These are phyloP conservation scores for Coemansia aciculifera DNA, from an alignment of 192 early-diverging fungal species.

Conservation along the genomic window DNA sequence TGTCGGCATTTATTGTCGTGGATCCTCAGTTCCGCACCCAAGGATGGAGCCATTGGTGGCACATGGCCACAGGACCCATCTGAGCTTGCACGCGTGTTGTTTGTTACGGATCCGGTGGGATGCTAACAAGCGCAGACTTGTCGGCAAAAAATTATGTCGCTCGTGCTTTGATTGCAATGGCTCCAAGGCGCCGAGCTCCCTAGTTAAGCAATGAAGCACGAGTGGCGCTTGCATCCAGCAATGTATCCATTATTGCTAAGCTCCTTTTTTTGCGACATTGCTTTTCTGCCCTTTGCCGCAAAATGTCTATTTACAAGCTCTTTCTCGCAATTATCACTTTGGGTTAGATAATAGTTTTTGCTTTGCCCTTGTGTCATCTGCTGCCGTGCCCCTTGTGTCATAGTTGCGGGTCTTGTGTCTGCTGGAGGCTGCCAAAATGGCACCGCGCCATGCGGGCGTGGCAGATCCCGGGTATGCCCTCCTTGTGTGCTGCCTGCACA, in stretches of 20 bases:
- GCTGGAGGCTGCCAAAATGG: conserved; percentile 4
- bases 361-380: background rate
- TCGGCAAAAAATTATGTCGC: background rate
- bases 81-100: background rate
- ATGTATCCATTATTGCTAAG: background rate
- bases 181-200: background rate
- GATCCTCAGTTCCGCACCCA: background rate
- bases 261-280: background rate
- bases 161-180: conserved; percentile 1
- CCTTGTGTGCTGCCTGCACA: background rate
- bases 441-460: conserved; percentile 1
- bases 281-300: background rate
- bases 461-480: background rate
- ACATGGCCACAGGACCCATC: background rate
- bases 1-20: background rate
- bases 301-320: background rate
- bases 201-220: background rate
- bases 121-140: background rate
- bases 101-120: background rate
- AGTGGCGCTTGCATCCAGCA: background rate
- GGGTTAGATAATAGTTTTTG: background rate
- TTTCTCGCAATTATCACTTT: conserved; percentile 5
- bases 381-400: conserved; percentile 1
- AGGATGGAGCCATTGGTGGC: background rate
- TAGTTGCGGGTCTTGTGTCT: conserved; percentile 4